phyloP scores from a whole-genome alignment of 352 stramenopile genomes.

The Phytophthora palmivora region DNA sequence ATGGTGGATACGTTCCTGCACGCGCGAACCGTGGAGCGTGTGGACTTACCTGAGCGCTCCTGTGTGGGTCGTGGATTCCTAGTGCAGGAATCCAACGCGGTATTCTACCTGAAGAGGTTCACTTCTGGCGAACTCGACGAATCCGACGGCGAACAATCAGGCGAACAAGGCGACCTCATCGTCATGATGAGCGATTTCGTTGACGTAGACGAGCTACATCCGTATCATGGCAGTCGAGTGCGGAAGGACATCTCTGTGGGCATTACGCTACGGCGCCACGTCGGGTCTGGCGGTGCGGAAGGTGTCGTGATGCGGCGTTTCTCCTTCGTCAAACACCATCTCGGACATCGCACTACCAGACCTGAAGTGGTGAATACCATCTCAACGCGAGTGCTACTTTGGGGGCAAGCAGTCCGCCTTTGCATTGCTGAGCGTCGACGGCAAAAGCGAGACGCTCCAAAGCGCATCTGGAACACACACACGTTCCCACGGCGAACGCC shows the following conservation, averaged over 20 bases:
- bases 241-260: constrained; percentile 69
- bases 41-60: constrained; percentile 52
- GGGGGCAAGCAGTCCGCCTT: constrained; percentile 64
- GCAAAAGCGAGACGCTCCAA: constrained; percentile 37
- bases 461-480: constrained; percentile 51
- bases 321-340: constrained; percentile 73
- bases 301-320: constrained; percentile 72
- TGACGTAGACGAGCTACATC: constrained; percentile 68
- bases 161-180: constrained; percentile 37
- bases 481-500: constrained; percentile 36
- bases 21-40: constrained; percentile 65
- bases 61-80: constrained; percentile 50
- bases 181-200: constrained; percentile 67
- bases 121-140: constrained; percentile 11
- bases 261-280: constrained; percentile 51
- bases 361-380: constrained; percentile 66
- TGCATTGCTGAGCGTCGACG: constrained; percentile 52
- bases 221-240: constrained; percentile 56
- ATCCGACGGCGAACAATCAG: constrained; percentile 13
- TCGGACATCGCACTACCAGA: constrained; percentile 45
- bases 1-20: constrained; percentile 62
- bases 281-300: constrained; percentile 41
- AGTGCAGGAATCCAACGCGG: constrained; percentile 70
- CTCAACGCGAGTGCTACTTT: constrained; percentile 71
- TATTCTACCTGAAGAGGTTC: constrained; percentile 62